Base-by-base conservation (phyloP, 164 flowering plant genomes). In the Vitis rupestris region DNA sequence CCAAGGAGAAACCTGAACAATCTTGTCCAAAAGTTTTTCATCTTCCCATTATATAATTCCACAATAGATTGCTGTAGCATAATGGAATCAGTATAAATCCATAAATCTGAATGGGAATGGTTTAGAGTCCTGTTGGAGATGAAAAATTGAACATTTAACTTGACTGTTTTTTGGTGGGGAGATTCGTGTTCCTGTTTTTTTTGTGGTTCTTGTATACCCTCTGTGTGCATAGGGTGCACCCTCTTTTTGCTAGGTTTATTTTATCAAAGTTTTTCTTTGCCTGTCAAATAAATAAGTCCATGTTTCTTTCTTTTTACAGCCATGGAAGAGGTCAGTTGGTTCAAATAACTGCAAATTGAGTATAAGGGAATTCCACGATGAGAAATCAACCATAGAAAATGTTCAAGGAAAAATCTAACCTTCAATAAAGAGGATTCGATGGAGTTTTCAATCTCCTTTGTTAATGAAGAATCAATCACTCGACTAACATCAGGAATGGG, bases 401-500 rank as follows among this genome's bases (percentile, higher is more conserved):
- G 0, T 50, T 14, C 54, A 61, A 52, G 14, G 61, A 8, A 47
- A 50, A 30, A 57, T 64, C 74, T 3, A 65, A 90, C 97, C 88
- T 79, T 78, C 60, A 55, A 74, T 61, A 92, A 76, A 68, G 83
- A 81, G 50, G 78, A 70, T 72, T 80, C 81, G 66, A 90, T 76
- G 60, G 87, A 77, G 49, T 60, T 70, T 75, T 82, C 76, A 68
- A 85, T 84, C 61, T 90, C 91, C 70, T 74, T 79, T 11, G 78
- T 71, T 13, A 75, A 76, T 57, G 74, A 54, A 72, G 74, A 63
- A 75, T 71, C 75, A 49, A 56, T 66, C 27, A 70, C 72, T 50
- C 59, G 74, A 66, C 70, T 79, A 73, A 76, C 59, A 69, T 86
- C 83, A 70, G 90, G 83, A 63, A 82, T 6, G 52, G 89, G 91